Evolutionary conservation across 1,284 basidiomycete genomes (phyloP), one percentile per base, ranked within the genome.

Genomic region (Ustilago tritici): DNA sequence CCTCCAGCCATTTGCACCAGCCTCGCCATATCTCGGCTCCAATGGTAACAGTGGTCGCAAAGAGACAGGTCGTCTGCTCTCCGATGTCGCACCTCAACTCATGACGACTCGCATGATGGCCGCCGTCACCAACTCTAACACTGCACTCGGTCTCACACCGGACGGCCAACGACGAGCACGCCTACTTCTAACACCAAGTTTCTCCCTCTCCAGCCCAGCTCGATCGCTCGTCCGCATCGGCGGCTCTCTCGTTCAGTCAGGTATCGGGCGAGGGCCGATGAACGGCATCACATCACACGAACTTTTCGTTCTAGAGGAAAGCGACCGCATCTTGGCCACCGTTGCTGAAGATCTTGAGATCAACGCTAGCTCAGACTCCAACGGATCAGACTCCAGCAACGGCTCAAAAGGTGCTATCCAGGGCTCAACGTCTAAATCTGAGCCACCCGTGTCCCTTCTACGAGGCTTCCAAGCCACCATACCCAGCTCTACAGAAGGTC

Each of bases 21-120:
- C 68, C 10, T 73, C 76, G 10, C 71, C 76, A 34, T 78, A 78
- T 52, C 64, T 78, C 35, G 58, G 61, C 34, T 49, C 63, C 53
- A 65, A 63, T 43, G 71, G 59, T 11, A 41, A 43, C 56, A 59
- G 56, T 47, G 62, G 40, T 10, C 66, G 64, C 40, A 64, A 65
- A 41, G 83, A 84, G 41, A 46, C 76, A 19, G 73, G 67, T 8
- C 78, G 84, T 15, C 70, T 85, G 32, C 80, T 86, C n/a, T 72
- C 79, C 23, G 84, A 85, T 41, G 79, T 85, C n/a, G 84, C 84
- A 19, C 84, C 84, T 23, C 83, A 86, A 46, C 78, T 86, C 55
- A 81, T 86, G 80, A 80, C 79, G 3, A 83, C 81, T 15, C 62
- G 83, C 19, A 85, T 85, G 74, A 77, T 86, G 60, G 74, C 79